phyloP scores from a whole-genome alignment of 2,329 filamentous ascomycete genomes.

The Trichoderma gracile region DNA sequence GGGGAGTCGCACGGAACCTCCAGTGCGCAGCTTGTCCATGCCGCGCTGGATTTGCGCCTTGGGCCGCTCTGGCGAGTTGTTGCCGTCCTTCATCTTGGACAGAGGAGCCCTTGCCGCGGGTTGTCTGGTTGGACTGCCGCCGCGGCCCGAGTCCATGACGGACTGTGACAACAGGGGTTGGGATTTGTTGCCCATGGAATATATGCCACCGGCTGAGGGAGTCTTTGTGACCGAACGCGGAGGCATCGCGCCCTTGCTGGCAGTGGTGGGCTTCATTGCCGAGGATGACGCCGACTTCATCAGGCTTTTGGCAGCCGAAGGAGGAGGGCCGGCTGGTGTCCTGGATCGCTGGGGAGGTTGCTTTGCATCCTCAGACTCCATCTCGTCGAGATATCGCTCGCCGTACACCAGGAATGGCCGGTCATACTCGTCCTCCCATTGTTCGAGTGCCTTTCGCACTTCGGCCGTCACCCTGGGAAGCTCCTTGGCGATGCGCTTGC shows the following conservation, averaged over 20 bases:
- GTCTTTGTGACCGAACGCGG: constrained; percentile 54
- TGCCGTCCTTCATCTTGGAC: constrained; percentile 67
- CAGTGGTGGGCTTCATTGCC: constrained; percentile 11
- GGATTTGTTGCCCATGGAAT: constrained; percentile 34
- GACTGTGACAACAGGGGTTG: constrained; percentile 28
- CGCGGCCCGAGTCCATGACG: constrained; percentile 32
- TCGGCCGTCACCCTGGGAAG: constrained; percentile 87
- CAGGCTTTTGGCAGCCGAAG: constrained; percentile 43
- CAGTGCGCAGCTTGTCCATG: constrained; percentile 52
- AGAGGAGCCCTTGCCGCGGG: constrained; percentile 69
- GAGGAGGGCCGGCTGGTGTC: constrained; percentile 67
- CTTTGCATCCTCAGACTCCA: constrained; percentile 65
- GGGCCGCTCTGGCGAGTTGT: constrained; percentile 76
- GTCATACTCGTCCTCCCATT: constrained; percentile 92
- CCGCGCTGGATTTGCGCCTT: constrained; percentile 44
- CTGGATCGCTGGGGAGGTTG: constrained; percentile 62
- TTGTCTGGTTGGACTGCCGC: constrained; percentile 54
- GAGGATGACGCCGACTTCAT: constrained; percentile 14
- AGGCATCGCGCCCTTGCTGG: constrained; percentile 37
- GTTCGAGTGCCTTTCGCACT: constrained; percentile 76
- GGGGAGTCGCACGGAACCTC: constrained; percentile 64
- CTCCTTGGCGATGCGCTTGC: constrained; percentile 95
- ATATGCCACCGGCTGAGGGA: constrained; percentile 48
- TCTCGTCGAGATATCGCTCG: constrained; percentile 81
- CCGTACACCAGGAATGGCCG: constrained; percentile 91